Percentiles rank a stretch among this genome's conserved stretches.
These are phyloP conservation scores for Lenwebbia sp. DNA, from an alignment of 345 rosid species.

Conservation along the genomic window DNA sequence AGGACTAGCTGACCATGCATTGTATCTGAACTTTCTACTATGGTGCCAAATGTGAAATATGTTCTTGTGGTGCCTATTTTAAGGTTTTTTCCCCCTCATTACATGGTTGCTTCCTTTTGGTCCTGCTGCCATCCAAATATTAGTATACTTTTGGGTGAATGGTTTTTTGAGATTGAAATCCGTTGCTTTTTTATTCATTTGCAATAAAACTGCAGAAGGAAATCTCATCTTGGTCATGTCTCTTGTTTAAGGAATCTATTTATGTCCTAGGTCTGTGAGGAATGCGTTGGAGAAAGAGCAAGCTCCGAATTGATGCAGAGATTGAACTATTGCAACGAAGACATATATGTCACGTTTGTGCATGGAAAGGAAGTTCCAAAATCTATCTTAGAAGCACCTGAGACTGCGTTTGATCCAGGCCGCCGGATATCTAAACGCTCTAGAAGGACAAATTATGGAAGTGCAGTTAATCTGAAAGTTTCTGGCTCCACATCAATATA, in stretches of 20 bases:
- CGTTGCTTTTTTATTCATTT: not conserved
- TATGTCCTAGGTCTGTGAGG: slow-evolving; percentile 56
- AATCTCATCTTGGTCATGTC: not conserved
- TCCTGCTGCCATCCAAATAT: not conserved
- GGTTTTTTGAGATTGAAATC: not conserved
- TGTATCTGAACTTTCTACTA: not conserved
- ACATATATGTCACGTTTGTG: slow-evolving; percentile 64
- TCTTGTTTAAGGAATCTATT: not conserved
- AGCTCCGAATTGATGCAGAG: slow-evolving; percentile 83
- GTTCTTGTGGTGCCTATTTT: not conserved
- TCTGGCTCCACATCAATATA: slow-evolving; percentile 83
- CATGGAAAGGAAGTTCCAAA: slow-evolving; percentile 94
- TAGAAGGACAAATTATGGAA: slow-evolving; percentile 66
- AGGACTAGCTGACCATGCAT: not conserved
- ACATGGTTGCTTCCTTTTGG: not conserved
- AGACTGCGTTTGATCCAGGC: slow-evolving; percentile 54
- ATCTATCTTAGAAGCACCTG: slow-evolving; percentile 74
- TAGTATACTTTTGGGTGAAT: not conserved
- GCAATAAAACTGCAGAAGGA: not conserved
- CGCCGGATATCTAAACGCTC: slow-evolving; percentile 84
- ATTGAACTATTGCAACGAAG: slow-evolving; percentile 67
- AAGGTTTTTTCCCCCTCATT: not conserved
- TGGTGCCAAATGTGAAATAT: not conserved
- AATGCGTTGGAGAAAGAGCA: slow-evolving; percentile 92
- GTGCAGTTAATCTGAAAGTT: slow-evolving; percentile 62